These are phyloP conservation scores for Paramecium sexaurelia DNA, from an alignment of 73 alveolate species.

Conservation along the genomic window DNA sequence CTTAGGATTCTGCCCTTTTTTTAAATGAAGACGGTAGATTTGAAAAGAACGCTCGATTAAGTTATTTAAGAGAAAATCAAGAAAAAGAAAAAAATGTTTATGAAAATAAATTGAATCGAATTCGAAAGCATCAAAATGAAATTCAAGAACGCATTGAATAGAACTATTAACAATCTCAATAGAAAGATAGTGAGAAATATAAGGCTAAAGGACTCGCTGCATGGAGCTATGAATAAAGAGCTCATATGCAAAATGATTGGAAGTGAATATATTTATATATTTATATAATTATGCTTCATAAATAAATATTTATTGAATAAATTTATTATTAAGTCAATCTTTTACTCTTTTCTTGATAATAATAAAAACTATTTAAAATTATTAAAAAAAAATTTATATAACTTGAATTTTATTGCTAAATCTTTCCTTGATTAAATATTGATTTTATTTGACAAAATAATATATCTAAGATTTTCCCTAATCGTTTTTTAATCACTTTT, in stretches of 20 bases:
- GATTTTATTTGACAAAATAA: no score
- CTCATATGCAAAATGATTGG: constrained; percentile 64
- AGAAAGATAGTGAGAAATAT: constrained; percentile 55
- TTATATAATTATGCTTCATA: not conserved
- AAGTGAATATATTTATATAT: constrained; percentile 61
- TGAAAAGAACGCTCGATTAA: constrained; percentile 54
- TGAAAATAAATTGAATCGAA: constrained; percentile 56
- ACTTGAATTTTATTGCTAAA: no score
- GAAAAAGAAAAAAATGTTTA: constrained; percentile 27
- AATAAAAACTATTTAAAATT: no score
- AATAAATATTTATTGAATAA: not conserved
- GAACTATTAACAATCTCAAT: not conserved
- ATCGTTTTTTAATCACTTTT: no score
- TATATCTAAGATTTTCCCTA: no score
- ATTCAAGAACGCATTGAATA: constrained; percentile 51
- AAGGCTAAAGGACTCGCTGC: constrained; percentile 59
- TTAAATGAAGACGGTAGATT: constrained; percentile 13
- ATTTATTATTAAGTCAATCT: not conserved
- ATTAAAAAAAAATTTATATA: no score
- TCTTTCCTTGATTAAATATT: no score
- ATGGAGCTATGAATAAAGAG: constrained; percentile 70
- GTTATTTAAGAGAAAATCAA: constrained; percentile 59
- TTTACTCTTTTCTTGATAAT: no score
- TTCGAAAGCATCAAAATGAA: constrained; percentile 51
- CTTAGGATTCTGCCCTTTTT: not conserved